Conservation (phyloP, 768 basidiomycete genomes). For the Cystobasidiopsis lactophilus region DNA sequence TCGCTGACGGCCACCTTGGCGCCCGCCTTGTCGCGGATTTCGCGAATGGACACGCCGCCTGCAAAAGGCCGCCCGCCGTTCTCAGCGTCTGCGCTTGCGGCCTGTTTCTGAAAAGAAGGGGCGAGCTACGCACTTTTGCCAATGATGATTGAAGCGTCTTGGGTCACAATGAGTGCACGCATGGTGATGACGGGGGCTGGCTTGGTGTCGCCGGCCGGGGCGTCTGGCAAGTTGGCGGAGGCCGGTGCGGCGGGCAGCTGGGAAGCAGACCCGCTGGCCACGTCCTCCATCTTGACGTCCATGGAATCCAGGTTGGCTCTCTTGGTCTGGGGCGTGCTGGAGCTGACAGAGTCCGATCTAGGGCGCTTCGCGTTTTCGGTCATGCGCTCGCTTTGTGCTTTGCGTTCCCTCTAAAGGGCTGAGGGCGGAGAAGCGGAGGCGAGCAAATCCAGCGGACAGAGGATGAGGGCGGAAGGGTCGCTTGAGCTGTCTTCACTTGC, state of each 20-base stretch:
- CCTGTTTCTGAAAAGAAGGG: no score
- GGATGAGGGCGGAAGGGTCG: no score
- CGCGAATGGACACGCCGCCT: constrained; percentile 75
- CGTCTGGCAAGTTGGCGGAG: background rate
- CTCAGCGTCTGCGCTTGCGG: no score
- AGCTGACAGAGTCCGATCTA: background rate
- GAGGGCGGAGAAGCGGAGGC: no score
- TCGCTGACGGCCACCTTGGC: constrained; percentile 94
- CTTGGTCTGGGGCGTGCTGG: background rate
- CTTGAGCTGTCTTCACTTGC: no score
- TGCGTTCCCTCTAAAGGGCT: no score
- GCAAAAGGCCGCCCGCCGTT: no score
- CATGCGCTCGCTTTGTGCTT: background rate
- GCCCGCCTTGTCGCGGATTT: constrained; percentile 92
- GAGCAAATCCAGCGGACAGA: no score
- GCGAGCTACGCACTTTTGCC: constrained; percentile 38
- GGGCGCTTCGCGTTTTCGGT: background rate
- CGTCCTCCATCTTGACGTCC: background rate
- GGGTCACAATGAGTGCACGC: constrained; percentile 94
- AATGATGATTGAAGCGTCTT: constrained; percentile 98
- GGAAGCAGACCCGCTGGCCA: background rate
- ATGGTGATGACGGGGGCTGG: constrained; percentile 48
- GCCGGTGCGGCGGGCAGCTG: background rate
- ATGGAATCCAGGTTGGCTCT: background rate
- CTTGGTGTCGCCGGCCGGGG: background rate